A percentile compares a stretch with the other conserved stretches of the same genome.
Evolutionary conservation across 75 land plant species (phyloP).

Genomic region (Selaginella moellendorffii): DNA sequence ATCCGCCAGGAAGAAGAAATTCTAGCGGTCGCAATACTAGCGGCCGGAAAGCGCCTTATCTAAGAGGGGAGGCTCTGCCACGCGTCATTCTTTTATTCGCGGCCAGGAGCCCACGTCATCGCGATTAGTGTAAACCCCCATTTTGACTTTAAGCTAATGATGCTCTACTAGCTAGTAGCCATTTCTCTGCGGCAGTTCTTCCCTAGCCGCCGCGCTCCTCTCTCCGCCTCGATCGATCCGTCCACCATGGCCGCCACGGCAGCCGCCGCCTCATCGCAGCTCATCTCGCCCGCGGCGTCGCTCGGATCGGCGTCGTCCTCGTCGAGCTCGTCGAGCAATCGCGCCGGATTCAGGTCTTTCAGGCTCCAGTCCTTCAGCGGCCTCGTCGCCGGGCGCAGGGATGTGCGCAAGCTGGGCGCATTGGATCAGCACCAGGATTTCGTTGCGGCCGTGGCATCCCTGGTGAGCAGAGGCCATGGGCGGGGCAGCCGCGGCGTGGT

Average conservation of each 20-base stretch:
- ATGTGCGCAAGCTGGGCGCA: constrained; percentile 1
- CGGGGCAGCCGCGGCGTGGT: constrained; percentile 1
- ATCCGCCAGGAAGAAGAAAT: not conserved
- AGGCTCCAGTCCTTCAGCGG: constrained; percentile 12
- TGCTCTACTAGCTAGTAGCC: not conserved
- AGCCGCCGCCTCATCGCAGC: not conserved
- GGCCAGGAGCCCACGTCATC: not conserved
- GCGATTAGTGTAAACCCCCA: not conserved
- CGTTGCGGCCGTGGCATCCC: not conserved
- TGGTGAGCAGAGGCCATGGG: not conserved
- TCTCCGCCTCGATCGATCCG: not conserved
- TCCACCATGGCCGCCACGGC: constrained; percentile 6
- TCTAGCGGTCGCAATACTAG: not conserved
- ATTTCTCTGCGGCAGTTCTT: not conserved
- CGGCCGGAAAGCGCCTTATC: not conserved
- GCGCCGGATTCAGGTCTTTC: not conserved
- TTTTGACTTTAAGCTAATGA: not conserved
- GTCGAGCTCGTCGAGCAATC: not conserved
- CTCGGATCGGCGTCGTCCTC: not conserved
- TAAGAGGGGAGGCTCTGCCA: not conserved
- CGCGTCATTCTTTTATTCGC: not conserved
- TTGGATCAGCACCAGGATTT: not conserved
- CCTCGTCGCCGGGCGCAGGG: constrained; percentile 7
- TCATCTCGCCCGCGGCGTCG: not conserved
- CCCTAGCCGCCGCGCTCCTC: not conserved